These are phyloP conservation scores for Pouteria glomerata DNA, from an alignment of 148 eudicot species.

Conservation along the genomic window DNA sequence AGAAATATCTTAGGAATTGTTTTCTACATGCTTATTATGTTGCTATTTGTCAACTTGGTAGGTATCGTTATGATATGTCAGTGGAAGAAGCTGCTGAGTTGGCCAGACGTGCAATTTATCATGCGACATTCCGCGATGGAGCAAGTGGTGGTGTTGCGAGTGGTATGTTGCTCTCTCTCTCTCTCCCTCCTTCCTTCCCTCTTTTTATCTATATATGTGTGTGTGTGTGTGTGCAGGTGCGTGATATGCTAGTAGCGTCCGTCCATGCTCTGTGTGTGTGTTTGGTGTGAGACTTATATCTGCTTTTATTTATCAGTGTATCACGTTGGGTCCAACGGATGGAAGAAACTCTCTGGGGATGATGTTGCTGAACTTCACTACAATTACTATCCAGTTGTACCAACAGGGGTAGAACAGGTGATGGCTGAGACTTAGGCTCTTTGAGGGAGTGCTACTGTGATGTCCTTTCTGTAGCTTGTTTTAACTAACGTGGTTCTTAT, in stretches of 20 bases:
- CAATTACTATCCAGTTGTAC: slow-evolving; percentile 65
- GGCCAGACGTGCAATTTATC: slow-evolving; percentile 85
- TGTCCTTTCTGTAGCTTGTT: not conserved
- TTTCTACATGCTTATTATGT: not conserved
- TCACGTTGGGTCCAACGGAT: slow-evolving; percentile 79
- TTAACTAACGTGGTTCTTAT: not conserved
- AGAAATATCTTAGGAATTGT: not conserved
- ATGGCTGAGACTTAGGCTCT: slow-evolving; percentile 55
- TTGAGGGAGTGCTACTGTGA: slow-evolving; percentile 14
- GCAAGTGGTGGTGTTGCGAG: slow-evolving; percentile 98
- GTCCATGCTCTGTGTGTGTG: not conserved
- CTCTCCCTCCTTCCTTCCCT: not conserved
- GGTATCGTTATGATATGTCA: slow-evolving; percentile 75
- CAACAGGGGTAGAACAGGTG: slow-evolving; percentile 65
- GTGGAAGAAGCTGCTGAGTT: slow-evolving; percentile 82
- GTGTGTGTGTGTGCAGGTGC: not conserved
- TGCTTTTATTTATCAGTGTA: slow-evolving; percentile 73
- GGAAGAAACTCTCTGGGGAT: slow-evolving; percentile 92
- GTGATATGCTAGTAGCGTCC: not conserved
- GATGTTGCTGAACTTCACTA: slow-evolving; percentile 94
- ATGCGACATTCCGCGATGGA: slow-evolving; percentile 94
- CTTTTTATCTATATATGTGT: not conserved
- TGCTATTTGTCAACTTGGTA: slow-evolving; percentile 16
- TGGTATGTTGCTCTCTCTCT: slow-evolving; percentile 48
- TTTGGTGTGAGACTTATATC: too few relatives aligned